Base-by-base conservation (phyloP, 371 early-diverging fungal species). In the Lichtheimia ornata region DNA sequence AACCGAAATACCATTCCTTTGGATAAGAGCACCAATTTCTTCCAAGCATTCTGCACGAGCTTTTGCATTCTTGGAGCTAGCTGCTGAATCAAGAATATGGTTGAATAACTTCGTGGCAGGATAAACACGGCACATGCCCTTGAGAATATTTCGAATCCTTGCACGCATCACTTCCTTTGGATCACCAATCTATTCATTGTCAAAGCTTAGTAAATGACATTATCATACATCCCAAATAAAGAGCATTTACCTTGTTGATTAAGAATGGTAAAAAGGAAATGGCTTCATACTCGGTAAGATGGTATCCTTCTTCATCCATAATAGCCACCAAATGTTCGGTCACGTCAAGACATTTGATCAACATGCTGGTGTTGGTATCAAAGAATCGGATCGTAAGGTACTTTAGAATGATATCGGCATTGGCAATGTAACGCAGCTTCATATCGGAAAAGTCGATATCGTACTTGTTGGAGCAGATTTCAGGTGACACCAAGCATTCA, bases 351-450 rank as follows among this genome's bases (percentile, higher is more conserved):
- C 86, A 86, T 66, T 92, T 92, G 50, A 95, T 77, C 41, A 91
- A 69, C 72, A 93, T 90, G 53, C 86, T 89, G 1, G 96, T 94
- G 61, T 88, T 91, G n/a, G 93, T 92, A 61, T 95, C 96, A 69
- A 86, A 90, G 77, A 95, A 88, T 14, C 96, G 87, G 22, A 95
- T 71, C 14, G 94, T 91, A 51, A 92, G 49, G 63, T 94, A 95
- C 63, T 94, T 94, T 42, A 95, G 73, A 35, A 95, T 69, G 14
- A 95, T 61, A 63, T 95, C 96, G 2, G 86, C 71, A 71, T 87
- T 86, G 28, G 85, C 86, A 13, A 91, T 64, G 56, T 74, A 84
- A 14, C 91, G 82, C 22, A 64, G 57, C 45, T 69, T 79, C 56
- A 84, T 64, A 13, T 89, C 87, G 0, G 70, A 60, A 49, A 58